Conservation (phyloP, 495 filamentous ascomycete genomes). For the Penicillium paradoxum region DNA sequence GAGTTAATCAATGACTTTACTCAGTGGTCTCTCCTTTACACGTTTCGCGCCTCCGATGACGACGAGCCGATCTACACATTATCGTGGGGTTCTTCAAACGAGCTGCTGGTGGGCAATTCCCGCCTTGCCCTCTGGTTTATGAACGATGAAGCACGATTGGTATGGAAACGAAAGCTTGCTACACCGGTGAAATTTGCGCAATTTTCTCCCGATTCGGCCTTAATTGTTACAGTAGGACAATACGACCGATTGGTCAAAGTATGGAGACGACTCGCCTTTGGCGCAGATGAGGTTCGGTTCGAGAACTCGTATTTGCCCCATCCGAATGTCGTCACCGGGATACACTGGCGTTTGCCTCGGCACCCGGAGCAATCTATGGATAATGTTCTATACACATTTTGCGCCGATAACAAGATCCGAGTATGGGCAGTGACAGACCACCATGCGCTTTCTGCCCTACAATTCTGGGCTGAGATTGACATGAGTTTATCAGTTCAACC, state of each 20-base stretch:
- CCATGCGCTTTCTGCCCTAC: conserved; percentile 64
- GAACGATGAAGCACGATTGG: conserved; percentile 41
- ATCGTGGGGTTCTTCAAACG: conserved; percentile 81
- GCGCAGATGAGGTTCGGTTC: conserved; percentile 75
- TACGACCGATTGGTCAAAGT: conserved; percentile 86
- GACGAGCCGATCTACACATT: conserved; percentile 54
- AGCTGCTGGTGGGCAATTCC: conserved; percentile 72
- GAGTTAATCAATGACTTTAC: conserved; percentile 10
- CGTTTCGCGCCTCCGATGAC: conserved; percentile 37
- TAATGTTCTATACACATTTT: conserved; percentile 90
- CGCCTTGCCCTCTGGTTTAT: conserved; percentile 67
- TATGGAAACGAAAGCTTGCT: conserved; percentile 72
- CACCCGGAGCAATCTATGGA: conserved; percentile 74
- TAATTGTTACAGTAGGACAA: conserved; percentile 76
- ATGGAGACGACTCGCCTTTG: conserved; percentile 86
- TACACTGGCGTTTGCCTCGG: conserved; percentile 79
- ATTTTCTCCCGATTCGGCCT: conserved; percentile 78
- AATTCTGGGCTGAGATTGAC: conserved; percentile 80
- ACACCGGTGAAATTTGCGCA: conserved; percentile 69
- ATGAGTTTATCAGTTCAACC: conserved; percentile 69
- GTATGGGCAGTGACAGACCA: conserved; percentile 78
- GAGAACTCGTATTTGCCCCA: conserved; percentile 89
- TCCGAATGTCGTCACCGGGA: conserved; percentile 67
- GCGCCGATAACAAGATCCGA: conserved; percentile 74
- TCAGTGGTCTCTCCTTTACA: conserved; percentile 52